Evolutionary conservation across 305 asterid genomes (phyloP), one percentile per base, ranked within the genome.

Genomic region (Solanum hybrid): DNA sequence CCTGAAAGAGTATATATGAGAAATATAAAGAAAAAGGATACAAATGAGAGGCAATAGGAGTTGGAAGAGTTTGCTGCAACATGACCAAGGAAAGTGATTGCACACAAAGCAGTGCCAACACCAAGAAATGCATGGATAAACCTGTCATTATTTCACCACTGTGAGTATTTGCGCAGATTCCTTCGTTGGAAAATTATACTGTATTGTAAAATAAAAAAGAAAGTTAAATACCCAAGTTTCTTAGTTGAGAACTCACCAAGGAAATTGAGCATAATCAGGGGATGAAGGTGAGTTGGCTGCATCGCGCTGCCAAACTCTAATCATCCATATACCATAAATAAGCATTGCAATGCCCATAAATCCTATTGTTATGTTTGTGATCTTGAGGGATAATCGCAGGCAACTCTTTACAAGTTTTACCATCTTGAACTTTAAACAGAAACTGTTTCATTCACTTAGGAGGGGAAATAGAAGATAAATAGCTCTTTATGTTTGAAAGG

Each of bases 111-210:
- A 14, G 92, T 90, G 10, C 96, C 96, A 86, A 92, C 90, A 19
- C 93, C 94, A 89, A 94, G 92, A 88, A 94, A 93, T 45, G 93
- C 95, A 89, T 93, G 96, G 88, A 94, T 92, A 27, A 92, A 93
- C 96, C 96, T 95, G 96, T 14, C 66, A 69, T 76, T 15, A 38
- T 78, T 72, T 86, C 36, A 77, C 42, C 45, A 66, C 35, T 12
- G 34, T 19, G 19, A 12, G 76, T 11, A 31, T 84, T 31, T 29
- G 37, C 38, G 1, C 56, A 17, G n/a, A 51, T 51, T 82, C 40
- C 19, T 80, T 80, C 36, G 2, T 26, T 24, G 60, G 11, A 79
- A 37, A 40, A 79, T 79, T 76, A 79, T 38, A 79, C 1, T 38
- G 66, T 6, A 69, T 69, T 11, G 32, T 10, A 24, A 69, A 69